Evolutionary conservation across 768 basidiomycete genomes (phyloP).

Genomic region (Phanerochaete sordida): DNA sequence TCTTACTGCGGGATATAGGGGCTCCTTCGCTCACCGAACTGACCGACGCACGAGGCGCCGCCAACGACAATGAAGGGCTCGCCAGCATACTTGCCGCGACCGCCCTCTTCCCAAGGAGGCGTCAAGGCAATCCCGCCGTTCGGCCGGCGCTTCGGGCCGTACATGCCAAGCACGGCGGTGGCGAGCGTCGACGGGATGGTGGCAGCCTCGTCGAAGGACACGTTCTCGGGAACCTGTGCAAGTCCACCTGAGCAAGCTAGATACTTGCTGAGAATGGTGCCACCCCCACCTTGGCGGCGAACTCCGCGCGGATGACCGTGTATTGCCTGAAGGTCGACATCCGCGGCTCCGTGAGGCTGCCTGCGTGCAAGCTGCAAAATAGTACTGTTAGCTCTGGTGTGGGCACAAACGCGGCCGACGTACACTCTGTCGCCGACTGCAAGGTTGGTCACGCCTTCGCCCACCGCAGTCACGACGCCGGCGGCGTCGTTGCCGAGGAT

Average conservation of each 20-base stretch:
- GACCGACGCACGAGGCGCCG: conserved; percentile 27
- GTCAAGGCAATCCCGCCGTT: conserved; percentile 22
- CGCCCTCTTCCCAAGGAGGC: conserved; percentile 24
- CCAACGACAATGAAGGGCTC: conserved; percentile 30
- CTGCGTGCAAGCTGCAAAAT: conserved; percentile 6
- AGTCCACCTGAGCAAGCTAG: too few species aligned
- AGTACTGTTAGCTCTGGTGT: too few species aligned
- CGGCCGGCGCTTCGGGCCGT: neutral
- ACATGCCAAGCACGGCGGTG: conserved; percentile 5
- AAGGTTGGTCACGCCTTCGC: conserved; percentile 24
- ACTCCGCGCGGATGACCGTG: conserved; percentile 7
- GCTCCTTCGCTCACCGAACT: conserved; percentile 20
- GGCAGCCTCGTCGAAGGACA: conserved; percentile 10
- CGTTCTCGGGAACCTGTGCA: conserved; percentile 6
- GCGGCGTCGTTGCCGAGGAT: conserved; percentile 24
- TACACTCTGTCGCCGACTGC: conserved; percentile 29
- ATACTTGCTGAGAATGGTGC: too few species aligned
- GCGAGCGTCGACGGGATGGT: conserved; percentile 3
- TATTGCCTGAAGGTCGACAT: conserved; percentile 11
- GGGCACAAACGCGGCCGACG: neutral
- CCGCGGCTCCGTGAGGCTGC: neutral
- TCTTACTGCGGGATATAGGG: neutral
- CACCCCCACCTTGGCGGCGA: conserved; percentile 6
- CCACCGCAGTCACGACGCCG: conserved; percentile 25
- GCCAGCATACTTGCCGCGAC: conserved; percentile 27